A percentile compares a stretch with the other conserved stretches of the same genome.
These are phyloP conservation scores for Mollisiaceae sp. DNA, from an alignment of 2,329 filamentous ascomycete species.

Conservation along the genomic window DNA sequence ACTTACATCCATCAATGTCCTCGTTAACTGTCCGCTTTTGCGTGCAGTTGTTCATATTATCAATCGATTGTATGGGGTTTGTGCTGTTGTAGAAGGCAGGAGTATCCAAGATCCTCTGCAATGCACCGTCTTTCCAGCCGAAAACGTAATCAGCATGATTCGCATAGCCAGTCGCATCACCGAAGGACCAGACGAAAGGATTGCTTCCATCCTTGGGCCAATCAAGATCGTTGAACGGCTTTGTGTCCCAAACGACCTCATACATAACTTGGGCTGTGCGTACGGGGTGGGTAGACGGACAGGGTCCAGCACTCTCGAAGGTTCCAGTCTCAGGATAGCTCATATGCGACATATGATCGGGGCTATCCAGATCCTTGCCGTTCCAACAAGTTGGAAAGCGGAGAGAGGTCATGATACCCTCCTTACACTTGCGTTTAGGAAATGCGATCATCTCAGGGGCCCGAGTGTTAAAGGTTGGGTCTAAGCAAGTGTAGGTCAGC, in stretches of 20 bases:
- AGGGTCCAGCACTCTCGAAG: slow-evolving; percentile 25
- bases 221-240: slow-evolving; percentile 48
- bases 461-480: slow-evolving; percentile 45
- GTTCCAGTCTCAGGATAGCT: slow-evolving; percentile 25
- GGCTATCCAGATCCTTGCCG: slow-evolving; percentile 25
- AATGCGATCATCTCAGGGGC: slow-evolving; percentile 47
- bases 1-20: slow-evolving; percentile 55
- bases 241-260: slow-evolving; percentile 54
- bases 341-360: slow-evolving; percentile 35
- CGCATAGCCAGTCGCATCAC: slow-evolving; percentile 53
- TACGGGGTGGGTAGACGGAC: slow-evolving; percentile 28
- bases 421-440: slow-evolving; percentile 40
- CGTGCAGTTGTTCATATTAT: slow-evolving; percentile 51
- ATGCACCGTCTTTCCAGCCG: slow-evolving; percentile 54
- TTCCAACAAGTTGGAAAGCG: slow-evolving; percentile 37
- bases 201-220: slow-evolving; percentile 51
- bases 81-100: slow-evolving; percentile 53
- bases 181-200: slow-evolving; percentile 49
- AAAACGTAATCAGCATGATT: slow-evolving; percentile 59
- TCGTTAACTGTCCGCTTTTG: slow-evolving; percentile 54
- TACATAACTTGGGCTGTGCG: slow-evolving; percentile 40
- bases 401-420: slow-evolving; percentile 42
- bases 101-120: slow-evolving; percentile 56
- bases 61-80: not conserved
- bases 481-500: slow-evolving; percentile 50